phyloP scores from a whole-genome alignment of 805 yeast species.

The Kodamaea fukazawae region DNA sequence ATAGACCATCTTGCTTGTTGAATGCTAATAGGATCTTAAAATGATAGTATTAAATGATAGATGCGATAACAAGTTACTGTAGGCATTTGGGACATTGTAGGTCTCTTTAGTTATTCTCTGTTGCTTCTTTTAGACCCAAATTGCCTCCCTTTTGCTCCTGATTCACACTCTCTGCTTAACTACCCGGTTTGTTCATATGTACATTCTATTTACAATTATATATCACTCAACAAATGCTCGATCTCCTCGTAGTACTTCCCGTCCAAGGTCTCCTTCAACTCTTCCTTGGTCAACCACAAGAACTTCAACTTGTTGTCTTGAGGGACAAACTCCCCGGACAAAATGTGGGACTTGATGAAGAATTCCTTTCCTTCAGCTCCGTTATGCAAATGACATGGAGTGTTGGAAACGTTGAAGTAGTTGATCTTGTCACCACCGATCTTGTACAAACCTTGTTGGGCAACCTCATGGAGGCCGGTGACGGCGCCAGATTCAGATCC shows the following conservation, averaged over 20 bases:
- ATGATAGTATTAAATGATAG: no score
- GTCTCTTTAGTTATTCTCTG: no score
- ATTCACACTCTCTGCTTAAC: no score
- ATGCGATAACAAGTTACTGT: no score
- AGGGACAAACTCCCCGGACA: slow-evolving; percentile 72
- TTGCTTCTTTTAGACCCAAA: no score
- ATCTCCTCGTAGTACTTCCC: slow-evolving; percentile 56
- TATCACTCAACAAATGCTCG: slow-evolving; percentile 45
- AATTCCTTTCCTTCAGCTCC: slow-evolving; percentile 48
- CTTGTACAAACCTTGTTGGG: slow-evolving; percentile 67
- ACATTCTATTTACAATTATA: slow-evolving; percentile 20
- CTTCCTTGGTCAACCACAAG: slow-evolving; percentile 86
- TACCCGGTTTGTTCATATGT: no score
- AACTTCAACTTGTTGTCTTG: slow-evolving; percentile 44
- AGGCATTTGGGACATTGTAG: no score
- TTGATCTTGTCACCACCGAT: slow-evolving; percentile 76
- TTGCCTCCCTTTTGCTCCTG: no score
- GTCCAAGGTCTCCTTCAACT: slow-evolving; percentile 54
- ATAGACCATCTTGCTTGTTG: no score
- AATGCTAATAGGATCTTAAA: no score
- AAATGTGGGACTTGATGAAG: slow-evolving; percentile 79
- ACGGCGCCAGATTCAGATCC: slow-evolving; percentile 18
- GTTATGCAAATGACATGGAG: slow-evolving; percentile 67
- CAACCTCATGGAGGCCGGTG: slow-evolving; percentile 63
- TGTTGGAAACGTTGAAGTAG: slow-evolving; percentile 87